phyloP scores from a whole-genome alignment of 2,329 filamentous ascomycete species.

The Cladosporium halotolerans region DNA sequence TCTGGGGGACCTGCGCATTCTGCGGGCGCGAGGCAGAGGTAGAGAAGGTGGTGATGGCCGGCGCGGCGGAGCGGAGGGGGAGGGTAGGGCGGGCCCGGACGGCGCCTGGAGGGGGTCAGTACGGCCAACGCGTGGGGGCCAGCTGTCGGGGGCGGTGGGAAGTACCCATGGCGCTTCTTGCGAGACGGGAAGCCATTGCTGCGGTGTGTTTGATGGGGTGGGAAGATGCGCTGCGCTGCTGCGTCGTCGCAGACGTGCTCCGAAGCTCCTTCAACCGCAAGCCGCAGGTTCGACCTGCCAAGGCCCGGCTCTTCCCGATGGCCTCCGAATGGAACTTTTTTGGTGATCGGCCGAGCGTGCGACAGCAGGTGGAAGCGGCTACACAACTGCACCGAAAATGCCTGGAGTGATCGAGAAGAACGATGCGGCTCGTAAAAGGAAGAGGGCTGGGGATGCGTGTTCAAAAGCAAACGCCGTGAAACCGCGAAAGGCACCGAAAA shows the following conservation, averaged over 20 bases:
- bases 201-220: constrained; percentile 50
- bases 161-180: constrained; percentile 91
- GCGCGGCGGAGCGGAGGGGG: constrained; percentile 65
- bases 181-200: constrained; percentile 97
- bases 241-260: constrained; percentile 12
- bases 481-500: constrained; percentile 33
- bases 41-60: constrained; percentile 65
- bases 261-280: background rate
- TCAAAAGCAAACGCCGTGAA: constrained; percentile 25
- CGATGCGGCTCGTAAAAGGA: constrained; percentile 37
- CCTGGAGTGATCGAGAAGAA: constrained; percentile 24
- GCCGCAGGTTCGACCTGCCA: background rate
- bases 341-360: background rate
- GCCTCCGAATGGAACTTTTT: background rate
- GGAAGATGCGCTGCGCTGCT: constrained; percentile 30
- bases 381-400: constrained; percentile 27
- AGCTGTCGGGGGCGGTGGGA: constrained; percentile 23
- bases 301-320: background rate
- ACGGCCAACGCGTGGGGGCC: constrained; percentile 6
- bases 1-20: constrained; percentile 66
- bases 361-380: background rate
- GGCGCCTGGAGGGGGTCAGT: constrained; percentile 59
- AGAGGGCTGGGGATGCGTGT: constrained; percentile 28
- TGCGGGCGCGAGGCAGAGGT: constrained; percentile 55
- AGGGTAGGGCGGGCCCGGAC: constrained; percentile 65